Evolutionary conservation across 2,329 filamentous ascomycete genomes (phyloP).

Genomic region (Diaporthe citri): DNA sequence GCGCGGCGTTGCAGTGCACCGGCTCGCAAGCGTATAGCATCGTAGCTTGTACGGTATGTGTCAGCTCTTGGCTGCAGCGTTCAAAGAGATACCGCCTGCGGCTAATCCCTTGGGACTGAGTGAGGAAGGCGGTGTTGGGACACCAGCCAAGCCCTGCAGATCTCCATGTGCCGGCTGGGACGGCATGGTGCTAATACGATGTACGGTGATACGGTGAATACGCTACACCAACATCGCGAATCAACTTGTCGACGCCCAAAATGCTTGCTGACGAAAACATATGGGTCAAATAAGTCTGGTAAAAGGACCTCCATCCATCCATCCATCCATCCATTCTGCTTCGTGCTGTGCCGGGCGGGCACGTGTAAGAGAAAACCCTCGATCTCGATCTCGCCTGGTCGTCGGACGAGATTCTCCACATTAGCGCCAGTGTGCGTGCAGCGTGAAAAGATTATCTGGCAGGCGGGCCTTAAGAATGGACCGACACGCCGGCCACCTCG

Average conservation of each 20-base stretch:
- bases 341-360: neutral
- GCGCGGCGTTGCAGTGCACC: slow-evolving; percentile 2
- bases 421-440: slow-evolving; percentile 14
- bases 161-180: slow-evolving; percentile 18
- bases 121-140: neutral
- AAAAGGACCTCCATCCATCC: neutral
- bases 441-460: slow-evolving; percentile 21
- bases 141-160: slow-evolving; percentile 14
- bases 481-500: slow-evolving; percentile 28
- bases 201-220: slow-evolving; percentile 3
- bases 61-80: slow-evolving; percentile 11
- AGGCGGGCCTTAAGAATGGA: slow-evolving; percentile 4
- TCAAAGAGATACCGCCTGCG: slow-evolving; percentile 17
- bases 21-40: slow-evolving; percentile 1
- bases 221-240: neutral
- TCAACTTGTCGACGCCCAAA: neutral
- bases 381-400: slow-evolving; percentile 7
- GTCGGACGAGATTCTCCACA: neutral
- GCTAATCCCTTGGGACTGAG: neutral
- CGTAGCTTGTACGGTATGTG: slow-evolving; percentile 6
- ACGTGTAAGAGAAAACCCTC: neutral
- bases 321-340: neutral
- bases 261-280: neutral
- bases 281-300: too few species aligned
- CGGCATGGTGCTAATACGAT: slow-evolving; percentile 8